phyloP scores from a whole-genome alignment of 352 stramenopile genomes.

The Pythium vanterpoolii region DNA sequence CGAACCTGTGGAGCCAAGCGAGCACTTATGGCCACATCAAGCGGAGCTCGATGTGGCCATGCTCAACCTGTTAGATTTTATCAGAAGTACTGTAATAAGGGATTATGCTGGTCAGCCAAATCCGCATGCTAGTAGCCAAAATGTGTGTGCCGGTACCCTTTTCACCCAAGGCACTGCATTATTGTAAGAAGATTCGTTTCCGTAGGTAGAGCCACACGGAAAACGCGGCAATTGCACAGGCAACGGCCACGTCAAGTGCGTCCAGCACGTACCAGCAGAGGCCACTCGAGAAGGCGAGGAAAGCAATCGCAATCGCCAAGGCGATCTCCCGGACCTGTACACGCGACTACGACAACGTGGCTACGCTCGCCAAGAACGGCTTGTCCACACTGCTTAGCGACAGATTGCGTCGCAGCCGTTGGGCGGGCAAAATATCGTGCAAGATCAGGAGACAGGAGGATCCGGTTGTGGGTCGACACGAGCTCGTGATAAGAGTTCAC shows the following conservation, averaged over 20 bases:
- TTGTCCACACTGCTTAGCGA: constrained; percentile 50
- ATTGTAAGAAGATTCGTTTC: constrained; percentile 21
- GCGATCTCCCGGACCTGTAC: no score
- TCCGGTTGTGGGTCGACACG: constrained; percentile 15
- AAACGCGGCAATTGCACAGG: background rate
- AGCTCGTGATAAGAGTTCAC: constrained; percentile 19
- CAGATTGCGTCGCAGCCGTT: constrained; percentile 38
- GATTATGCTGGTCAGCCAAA: no score
- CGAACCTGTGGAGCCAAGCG: no score
- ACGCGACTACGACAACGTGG: no score
- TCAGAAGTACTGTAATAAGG: no score
- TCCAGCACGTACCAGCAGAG: background rate
- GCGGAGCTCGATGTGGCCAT: no score
- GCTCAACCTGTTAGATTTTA: no score
- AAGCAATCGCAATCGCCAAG: background rate
- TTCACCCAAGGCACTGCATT: constrained; percentile 40
- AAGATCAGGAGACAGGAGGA: constrained; percentile 21
- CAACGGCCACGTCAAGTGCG: background rate
- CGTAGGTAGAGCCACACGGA: constrained; percentile 18
- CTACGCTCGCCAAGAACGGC: constrained; percentile 57
- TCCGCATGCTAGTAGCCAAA: no score
- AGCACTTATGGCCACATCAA: no score
- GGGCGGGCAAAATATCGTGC: constrained; percentile 31
- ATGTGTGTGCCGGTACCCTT: no score
- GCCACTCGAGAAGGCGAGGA: background rate